Evolutionary conservation across 2,329 filamentous ascomycete genomes (phyloP).

Genomic region (Phoma sp.): DNA sequence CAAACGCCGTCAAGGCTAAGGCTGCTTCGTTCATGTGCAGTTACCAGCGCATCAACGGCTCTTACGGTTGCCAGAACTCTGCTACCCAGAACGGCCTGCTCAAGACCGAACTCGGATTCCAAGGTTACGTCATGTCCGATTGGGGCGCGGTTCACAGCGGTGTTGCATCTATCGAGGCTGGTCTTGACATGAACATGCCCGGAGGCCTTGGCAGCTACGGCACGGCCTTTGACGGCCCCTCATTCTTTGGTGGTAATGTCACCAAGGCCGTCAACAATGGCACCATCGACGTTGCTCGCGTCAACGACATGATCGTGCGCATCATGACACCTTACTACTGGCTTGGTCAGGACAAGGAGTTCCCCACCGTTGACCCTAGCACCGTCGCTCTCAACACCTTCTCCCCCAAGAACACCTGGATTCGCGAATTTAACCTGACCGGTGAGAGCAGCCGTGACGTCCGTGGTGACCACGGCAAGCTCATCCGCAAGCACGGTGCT

Average conservation of each 20-base stretch:
- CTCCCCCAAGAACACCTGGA: constrained; percentile 50
- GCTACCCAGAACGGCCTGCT: constrained; percentile 57
- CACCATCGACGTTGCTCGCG: constrained; percentile 46
- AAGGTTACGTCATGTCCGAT: constrained; percentile 53
- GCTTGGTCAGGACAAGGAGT: constrained; percentile 51
- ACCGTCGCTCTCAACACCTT: constrained; percentile 40
- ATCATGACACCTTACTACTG: constrained; percentile 56
- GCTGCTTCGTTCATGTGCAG: constrained; percentile 67
- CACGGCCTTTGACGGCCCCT: constrained; percentile 32
- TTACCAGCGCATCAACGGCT: constrained; percentile 48
- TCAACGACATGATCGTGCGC: constrained; percentile 56
- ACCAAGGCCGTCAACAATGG: constrained; percentile 50
- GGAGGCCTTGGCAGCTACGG: constrained; percentile 43
- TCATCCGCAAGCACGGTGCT: constrained; percentile 51
- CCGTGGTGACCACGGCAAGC: constrained; percentile 49
- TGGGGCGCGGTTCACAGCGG: constrained; percentile 55
- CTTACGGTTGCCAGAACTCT: constrained; percentile 47
- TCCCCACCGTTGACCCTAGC: constrained; percentile 46
- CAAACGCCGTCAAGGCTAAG: constrained; percentile 64
- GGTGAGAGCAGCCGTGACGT: constrained; percentile 42
- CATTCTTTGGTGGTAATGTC: constrained; percentile 55
- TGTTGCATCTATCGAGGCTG: constrained; percentile 52
- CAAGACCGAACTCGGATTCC: constrained; percentile 60
- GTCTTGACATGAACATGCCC: constrained; percentile 58
- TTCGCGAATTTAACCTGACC: constrained; percentile 45